Evolutionary conservation across 2,329 filamentous ascomycete species (phyloP).

Genomic region (Sporothrix variecibatus): DNA sequence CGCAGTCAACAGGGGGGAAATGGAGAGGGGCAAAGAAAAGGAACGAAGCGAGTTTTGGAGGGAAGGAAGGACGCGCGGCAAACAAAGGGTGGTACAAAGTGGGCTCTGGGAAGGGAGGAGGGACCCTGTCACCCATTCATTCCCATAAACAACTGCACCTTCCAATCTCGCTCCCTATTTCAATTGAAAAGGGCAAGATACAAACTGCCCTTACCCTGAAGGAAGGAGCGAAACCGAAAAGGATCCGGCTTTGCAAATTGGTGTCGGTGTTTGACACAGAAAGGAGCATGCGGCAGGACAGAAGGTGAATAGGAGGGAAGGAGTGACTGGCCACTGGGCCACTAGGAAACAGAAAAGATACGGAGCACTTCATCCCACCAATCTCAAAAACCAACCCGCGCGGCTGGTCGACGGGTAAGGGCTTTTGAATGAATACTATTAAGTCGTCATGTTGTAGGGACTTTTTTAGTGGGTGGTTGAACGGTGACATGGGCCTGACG

Average conservation of each 20-base stretch:
- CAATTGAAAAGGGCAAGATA: background rate
- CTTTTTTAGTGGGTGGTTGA: background rate
- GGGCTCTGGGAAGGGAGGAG: background rate
- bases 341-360: background rate
- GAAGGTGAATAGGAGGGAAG: background rate
- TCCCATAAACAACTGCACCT: too few species aligned
- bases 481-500: background rate
- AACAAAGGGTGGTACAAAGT: background rate
- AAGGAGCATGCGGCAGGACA: background rate
- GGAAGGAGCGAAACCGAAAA: background rate
- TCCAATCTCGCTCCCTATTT: background rate
- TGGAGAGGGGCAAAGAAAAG: background rate
- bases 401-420: conserved; percentile 16
- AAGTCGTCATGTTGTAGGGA: background rate
- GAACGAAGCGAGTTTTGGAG: background rate
- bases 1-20: background rate
- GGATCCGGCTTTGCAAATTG: background rate
- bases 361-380: background rate
- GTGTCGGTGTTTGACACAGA: background rate
- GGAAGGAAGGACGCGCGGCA: conserved; percentile 10
- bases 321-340: background rate
- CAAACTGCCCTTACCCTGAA: conserved; percentile 1
- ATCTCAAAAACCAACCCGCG: background rate
- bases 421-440: background rate
- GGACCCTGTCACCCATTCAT: too few species aligned